Evolutionary conservation across 1,284 basidiomycete species (phyloP), one percentile per base, ranked within the genome.

Genomic region (Tetrapyrgos nigripes): DNA sequence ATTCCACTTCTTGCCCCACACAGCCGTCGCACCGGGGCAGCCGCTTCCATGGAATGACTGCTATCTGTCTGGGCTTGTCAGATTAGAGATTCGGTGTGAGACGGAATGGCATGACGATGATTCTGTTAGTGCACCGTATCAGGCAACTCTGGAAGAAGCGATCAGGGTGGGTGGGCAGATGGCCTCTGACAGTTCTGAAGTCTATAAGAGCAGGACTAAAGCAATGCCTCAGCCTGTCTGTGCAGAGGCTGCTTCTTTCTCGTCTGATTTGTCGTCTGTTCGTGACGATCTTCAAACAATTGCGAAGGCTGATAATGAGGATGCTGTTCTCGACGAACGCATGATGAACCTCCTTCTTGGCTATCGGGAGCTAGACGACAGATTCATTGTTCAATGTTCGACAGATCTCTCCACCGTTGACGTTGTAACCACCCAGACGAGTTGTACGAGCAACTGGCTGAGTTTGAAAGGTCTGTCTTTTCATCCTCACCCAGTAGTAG

Each of bases 21-120:
- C 13, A 57, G 26, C n/a, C n/a, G n/a, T n/a, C n/a, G 50, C 46
- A 28, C 54, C 59, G n/a, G 35, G 33, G 10, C 28, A 46, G 21
- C 55, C 54, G 27, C 50, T 60, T 11, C 59, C 59, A 11, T 60
- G 59, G 59, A 35, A 53, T 14, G 55, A 57, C 26, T 60, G 59
- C 47, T 60, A 60, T 23, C 31, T 55, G 9, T 51, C 58, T 13
- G 43, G 40, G 6, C 31, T 43, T 26, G 33, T 55, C 48, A 26
- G 31, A n/a, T 23, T 44, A 23, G 53, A 37, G 9, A 53, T 48
- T 28, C 49, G 56, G 19, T 50, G 35, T 19, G 48, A 19, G 14
- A 57, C 50, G n/a, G 17, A 24, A 9, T 6, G 33, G 27, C 35
- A 43, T 3, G 40, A 33, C 4, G 50, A 57, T 33, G 43, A 52